Evolutionary conservation across 768 basidiomycete genomes (phyloP).

Genomic region (Kwoniella dejecticola): DNA sequence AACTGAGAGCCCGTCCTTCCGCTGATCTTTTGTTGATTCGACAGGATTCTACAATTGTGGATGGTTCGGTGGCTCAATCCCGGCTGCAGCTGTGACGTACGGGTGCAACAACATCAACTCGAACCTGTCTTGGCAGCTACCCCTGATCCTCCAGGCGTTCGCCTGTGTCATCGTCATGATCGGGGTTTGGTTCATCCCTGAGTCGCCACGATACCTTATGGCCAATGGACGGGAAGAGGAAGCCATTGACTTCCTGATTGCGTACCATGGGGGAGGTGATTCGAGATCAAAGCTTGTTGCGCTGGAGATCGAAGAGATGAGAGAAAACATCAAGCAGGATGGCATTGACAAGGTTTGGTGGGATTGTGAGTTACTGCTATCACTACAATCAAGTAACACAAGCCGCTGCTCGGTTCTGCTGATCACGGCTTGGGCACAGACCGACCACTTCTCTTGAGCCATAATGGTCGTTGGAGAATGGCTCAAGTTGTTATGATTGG

Average conservation of each 20-base stretch:
- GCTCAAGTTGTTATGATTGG: constrained; percentile 63
- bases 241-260: constrained; percentile 23
- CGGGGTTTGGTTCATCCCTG: constrained; percentile 31
- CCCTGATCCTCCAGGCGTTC: constrained; percentile 32
- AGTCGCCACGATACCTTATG: constrained; percentile 36
- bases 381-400: too few species aligned
- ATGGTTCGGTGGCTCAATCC: constrained; percentile 33
- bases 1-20: background rate
- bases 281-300: constrained; percentile 13
- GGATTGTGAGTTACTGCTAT: constrained; percentile 56
- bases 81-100: constrained; percentile 31
- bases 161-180: constrained; percentile 23
- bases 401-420: background rate
- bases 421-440: background rate
- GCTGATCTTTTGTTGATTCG: background rate
- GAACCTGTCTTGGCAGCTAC: constrained; percentile 35
- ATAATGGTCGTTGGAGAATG: constrained; percentile 44
- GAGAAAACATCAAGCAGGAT: constrained; percentile 60
- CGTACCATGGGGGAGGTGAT: constrained; percentile 24
- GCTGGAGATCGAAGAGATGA: constrained; percentile 44
- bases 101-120: constrained; percentile 36
- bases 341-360: constrained; percentile 66
- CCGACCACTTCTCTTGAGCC: constrained; percentile 30
- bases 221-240: constrained; percentile 31
- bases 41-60: constrained; percentile 37